Percentiles rank a stretch among this genome's conserved stretches.
Conservation (phyloP, 768 basidiomycete genomes). For the Panaeolus papilionaceus region DNA sequence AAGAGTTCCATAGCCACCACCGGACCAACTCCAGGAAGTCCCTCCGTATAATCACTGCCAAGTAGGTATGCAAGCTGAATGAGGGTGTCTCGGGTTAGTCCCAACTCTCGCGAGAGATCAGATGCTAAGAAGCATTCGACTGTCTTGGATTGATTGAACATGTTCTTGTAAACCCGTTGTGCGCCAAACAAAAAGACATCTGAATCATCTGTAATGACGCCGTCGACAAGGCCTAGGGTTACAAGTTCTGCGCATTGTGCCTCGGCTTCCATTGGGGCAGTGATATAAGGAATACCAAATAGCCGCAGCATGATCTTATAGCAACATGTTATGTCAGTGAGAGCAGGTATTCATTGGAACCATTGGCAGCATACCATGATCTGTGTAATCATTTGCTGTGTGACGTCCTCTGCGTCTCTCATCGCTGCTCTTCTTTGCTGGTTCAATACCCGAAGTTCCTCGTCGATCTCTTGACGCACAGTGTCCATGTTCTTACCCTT, state of each 20-base stretch:
- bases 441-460: constrained; percentile 84
- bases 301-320: constrained; percentile 84
- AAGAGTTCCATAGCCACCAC: constrained; percentile 96
- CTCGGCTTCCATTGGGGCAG: constrained; percentile 99
- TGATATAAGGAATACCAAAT: constrained; percentile 98
- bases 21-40: constrained; percentile 90
- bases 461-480: constrained; percentile 88
- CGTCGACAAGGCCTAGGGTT: constrained; percentile 86
- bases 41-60: constrained; percentile 96
- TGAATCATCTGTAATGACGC: constrained; percentile 98
- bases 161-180: constrained; percentile 95
- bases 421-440: constrained; percentile 87
- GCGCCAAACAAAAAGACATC: constrained; percentile 99
- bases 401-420: constrained; percentile 95
- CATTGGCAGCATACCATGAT: constrained; percentile 56
- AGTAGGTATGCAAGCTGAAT: constrained; percentile 92
- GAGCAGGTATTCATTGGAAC: constrained; percentile 5
- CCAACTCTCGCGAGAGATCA: constrained; percentile 88
- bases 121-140: constrained; percentile 92
- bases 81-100: constrained; percentile 84
- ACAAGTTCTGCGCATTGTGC: constrained; percentile 97
- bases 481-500: constrained; percentile 84
- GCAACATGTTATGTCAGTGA: background rate
- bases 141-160: constrained; percentile 99
- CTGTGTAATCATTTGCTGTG: constrained; percentile 93